Conservation (phyloP, 148 eudicot species). For the Fallopia convolvulus region DNA sequence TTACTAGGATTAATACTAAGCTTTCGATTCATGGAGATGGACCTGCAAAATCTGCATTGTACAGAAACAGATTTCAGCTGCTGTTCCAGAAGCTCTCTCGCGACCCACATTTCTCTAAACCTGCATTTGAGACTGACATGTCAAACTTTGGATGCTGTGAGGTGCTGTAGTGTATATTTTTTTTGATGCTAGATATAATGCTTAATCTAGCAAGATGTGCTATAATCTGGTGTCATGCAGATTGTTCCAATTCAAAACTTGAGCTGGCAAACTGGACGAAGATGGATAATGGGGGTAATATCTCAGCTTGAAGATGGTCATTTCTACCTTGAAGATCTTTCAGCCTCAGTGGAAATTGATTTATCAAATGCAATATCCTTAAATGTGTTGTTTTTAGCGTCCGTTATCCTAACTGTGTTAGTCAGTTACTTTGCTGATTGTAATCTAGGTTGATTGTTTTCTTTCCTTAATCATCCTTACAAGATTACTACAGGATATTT, state of each 20-base stretch:
- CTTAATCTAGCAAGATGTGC: background rate
- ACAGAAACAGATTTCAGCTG: constrained; percentile 75
- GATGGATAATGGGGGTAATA: constrained; percentile 95
- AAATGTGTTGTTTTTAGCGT: background rate
- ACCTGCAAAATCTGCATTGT: constrained; percentile 63
- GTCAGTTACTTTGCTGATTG: background rate
- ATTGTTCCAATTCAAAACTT: constrained; percentile 90
- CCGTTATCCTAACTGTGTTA: background rate
- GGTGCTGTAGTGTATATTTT: constrained; percentile 29
- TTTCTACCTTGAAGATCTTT: constrained; percentile 91
- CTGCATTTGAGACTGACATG: constrained; percentile 53
- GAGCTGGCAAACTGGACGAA: constrained; percentile 65
- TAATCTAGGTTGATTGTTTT: constrained; percentile 17
- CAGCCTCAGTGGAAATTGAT: constrained; percentile 87
- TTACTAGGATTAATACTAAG: constrained; percentile 44
- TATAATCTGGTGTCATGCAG: constrained; percentile 27
- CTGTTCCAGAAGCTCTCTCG: constrained; percentile 75
- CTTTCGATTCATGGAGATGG: constrained; percentile 83
- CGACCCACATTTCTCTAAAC: constrained; percentile 71
- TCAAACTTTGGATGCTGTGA: constrained; percentile 68
- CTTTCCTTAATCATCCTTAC: constrained; percentile 67
- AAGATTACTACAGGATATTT: constrained; percentile 85
- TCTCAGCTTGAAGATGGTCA: constrained; percentile 98
- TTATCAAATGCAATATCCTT: constrained; percentile 92
- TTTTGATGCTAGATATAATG: background rate